Conservation (phyloP, 2,329 filamentous ascomycete genomes). For the Trichoderma pleuroti region DNA sequence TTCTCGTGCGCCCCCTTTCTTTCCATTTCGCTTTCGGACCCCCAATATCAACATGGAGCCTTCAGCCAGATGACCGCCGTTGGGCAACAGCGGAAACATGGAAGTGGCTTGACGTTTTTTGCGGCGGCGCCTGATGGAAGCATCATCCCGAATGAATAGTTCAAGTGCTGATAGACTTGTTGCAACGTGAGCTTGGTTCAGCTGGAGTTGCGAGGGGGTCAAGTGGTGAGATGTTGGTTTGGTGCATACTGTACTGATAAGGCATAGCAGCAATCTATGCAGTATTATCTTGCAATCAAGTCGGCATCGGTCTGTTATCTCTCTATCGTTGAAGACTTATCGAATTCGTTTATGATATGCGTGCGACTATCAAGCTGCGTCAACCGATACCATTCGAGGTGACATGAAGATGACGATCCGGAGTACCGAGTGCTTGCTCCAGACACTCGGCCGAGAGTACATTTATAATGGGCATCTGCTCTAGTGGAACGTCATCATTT, state of each 20-base stretch:
- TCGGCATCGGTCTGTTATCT: neutral
- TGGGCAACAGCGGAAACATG: neutral
- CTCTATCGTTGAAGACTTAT: neutral
- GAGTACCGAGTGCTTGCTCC: neutral
- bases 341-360: neutral
- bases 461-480: neutral
- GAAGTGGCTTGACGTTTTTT: neutral
- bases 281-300: neutral
- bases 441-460: neutral
- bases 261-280: neutral
- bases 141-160: neutral
- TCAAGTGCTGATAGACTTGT: neutral
- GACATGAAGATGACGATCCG: neutral
- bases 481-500: neutral
- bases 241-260: neutral
- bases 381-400: neutral
- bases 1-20: neutral
- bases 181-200: neutral
- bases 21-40: neutral
- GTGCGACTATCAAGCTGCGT: neutral
- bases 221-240: neutral
- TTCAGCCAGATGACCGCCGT: neutral
- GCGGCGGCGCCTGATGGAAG: neutral
- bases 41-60: neutral
- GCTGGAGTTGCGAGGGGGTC: neutral